Conservation (phyloP, 2,329 filamentous ascomycete genomes). For the Didymellaceae sp. region DNA sequence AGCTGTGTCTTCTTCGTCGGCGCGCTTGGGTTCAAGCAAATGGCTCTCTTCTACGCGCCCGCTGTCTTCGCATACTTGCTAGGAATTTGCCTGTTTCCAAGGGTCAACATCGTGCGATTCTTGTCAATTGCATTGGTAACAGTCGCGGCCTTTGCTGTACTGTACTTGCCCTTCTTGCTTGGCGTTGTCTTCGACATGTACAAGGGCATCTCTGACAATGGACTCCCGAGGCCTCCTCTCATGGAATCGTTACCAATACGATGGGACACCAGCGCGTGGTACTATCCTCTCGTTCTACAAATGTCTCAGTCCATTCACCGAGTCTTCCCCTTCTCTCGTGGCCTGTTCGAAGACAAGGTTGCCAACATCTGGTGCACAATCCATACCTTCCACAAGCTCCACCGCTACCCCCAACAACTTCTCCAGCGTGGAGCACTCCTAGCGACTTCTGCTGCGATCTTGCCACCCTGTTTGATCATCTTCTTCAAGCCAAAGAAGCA, state of each 20-base stretch:
- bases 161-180: slow-evolving; percentile 77
- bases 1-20: slow-evolving; percentile 91
- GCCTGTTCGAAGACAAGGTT: slow-evolving; percentile 97
- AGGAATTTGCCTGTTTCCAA: slow-evolving; percentile 81
- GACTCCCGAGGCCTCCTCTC: slow-evolving; percentile 65
- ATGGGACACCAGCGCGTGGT: slow-evolving; percentile 67
- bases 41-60: slow-evolving; percentile 97
- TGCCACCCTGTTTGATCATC: slow-evolving; percentile 79
- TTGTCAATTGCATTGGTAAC: slow-evolving; percentile 79
- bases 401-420: slow-evolving; percentile 71
- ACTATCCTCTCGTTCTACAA: slow-evolving; percentile 79
- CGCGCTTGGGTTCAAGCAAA: slow-evolving; percentile 97
- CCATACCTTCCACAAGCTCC: slow-evolving; percentile 88
- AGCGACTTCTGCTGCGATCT: slow-evolving; percentile 76
- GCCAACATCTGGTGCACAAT: slow-evolving; percentile 97
- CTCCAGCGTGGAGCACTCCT: slow-evolving; percentile 79
- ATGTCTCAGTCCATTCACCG: slow-evolving; percentile 84
- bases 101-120: slow-evolving; percentile 70
- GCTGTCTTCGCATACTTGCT: slow-evolving; percentile 90
- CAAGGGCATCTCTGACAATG: slow-evolving; percentile 65
- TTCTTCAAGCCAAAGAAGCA: slow-evolving; percentile 79
- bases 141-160: slow-evolving; percentile 71
- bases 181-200: slow-evolving; percentile 74
- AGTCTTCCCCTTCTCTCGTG: slow-evolving; percentile 95
- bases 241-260: slow-evolving; percentile 67